Conservation (phyloP, 2,329 filamentous ascomycete genomes). For the Fusarium pseudoanthophilum region DNA sequence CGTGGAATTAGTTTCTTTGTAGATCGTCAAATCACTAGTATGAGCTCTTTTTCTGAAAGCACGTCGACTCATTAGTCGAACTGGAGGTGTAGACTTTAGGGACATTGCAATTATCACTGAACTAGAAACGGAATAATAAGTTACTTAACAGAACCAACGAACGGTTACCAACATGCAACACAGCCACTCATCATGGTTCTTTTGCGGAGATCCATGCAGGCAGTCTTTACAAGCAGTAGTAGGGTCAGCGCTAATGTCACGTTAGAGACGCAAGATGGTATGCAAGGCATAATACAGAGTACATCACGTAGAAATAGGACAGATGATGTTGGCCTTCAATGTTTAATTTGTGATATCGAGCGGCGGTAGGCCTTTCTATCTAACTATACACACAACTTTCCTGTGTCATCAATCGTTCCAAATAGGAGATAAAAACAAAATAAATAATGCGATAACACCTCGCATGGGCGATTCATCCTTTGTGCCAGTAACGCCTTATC, state of each 20-base stretch:
- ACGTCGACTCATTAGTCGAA: neutral
- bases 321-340: constrained; percentile 13
- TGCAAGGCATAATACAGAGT: neutral
- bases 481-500: constrained; percentile 39
- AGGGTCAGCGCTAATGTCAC: constrained; percentile 6
- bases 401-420: constrained; percentile 44
- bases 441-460: constrained; percentile 40
- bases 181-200: neutral
- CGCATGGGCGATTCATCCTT: constrained; percentile 30
- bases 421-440: constrained; percentile 24
- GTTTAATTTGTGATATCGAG: constrained; percentile 41
- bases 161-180: neutral
- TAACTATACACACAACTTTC: constrained; percentile 45
- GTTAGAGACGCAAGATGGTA: neutral
- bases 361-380: constrained; percentile 45
- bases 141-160: neutral
- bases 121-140: neutral
- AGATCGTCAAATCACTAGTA: neutral
- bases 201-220: neutral
- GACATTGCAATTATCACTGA: constrained; percentile 11
- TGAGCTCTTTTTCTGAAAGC: neutral
- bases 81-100: neutral
- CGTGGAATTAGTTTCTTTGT: neutral
- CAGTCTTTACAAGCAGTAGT: neutral
- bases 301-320: neutral